Evolutionary conservation across 2,329 filamentous ascomycete species (phyloP).

Genomic region (Monosporascus sp.): DNA sequence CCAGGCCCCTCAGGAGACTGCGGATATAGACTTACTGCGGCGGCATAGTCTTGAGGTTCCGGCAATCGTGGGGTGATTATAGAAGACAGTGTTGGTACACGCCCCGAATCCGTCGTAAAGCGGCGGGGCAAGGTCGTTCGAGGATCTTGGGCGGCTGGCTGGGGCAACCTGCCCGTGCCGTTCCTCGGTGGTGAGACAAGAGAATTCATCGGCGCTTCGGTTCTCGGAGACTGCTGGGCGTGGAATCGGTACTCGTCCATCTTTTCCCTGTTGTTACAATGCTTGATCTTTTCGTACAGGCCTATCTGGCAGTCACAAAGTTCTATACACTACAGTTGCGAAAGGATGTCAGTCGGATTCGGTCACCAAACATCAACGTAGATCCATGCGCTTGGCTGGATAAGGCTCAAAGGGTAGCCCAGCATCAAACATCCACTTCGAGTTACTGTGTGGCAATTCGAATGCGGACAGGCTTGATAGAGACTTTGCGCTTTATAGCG

Average conservation of each 20-base stretch:
- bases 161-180: slow-evolving; percentile 52
- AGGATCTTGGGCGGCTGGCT: slow-evolving; percentile 58
- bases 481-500: background rate
- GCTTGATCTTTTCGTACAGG: slow-evolving; percentile 35
- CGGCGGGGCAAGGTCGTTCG: slow-evolving; percentile 78
- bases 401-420: background rate
- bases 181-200: slow-evolving; percentile 71
- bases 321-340: slow-evolving; percentile 30
- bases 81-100: slow-evolving; percentile 69
- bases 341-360: slow-evolving; percentile 12
- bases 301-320: slow-evolving; percentile 26
- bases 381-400: background rate
- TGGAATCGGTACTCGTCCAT: slow-evolving; percentile 80
- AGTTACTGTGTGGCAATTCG: background rate
- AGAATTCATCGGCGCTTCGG: slow-evolving; percentile 68
- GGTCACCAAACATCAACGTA: background rate
- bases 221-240: slow-evolving; percentile 69
- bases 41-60: slow-evolving; percentile 46
- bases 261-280: slow-evolving; percentile 42
- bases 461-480: background rate
- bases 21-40: slow-evolving; percentile 23
- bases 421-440: background rate
- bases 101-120: slow-evolving; percentile 87
- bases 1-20: slow-evolving; percentile 1
- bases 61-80: slow-evolving; percentile 48